Evolutionary conservation across 257 asterid genomes (phyloP).

Genomic region (Fraxinus anomala): DNA sequence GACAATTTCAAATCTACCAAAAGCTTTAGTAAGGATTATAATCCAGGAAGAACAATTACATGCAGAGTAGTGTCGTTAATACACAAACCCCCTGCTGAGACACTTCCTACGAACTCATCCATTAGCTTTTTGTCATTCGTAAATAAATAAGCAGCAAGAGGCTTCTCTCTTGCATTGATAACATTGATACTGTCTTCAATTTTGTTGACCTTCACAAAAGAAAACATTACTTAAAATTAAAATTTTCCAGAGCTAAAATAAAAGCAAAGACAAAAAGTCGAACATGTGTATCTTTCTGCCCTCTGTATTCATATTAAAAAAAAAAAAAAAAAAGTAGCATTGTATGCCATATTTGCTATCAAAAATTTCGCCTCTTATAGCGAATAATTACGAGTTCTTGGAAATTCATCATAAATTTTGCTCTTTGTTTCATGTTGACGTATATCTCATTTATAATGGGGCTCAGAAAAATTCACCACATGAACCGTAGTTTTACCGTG

Average conservation of each 20-base stretch:
- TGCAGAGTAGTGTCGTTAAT: conserved; percentile 71
- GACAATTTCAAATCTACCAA: not conserved
- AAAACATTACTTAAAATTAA: conserved; percentile 8
- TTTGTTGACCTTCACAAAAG: conserved; percentile 56
- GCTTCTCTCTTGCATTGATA: conserved; percentile 70
- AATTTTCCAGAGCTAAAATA: conserved; percentile 9
- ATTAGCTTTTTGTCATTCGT: conserved; percentile 72
- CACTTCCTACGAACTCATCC: conserved; percentile 54
- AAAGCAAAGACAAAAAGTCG: not conserved
- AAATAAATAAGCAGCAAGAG: conserved; percentile 92
- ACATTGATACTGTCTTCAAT: conserved; percentile 60
- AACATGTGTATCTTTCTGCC: not conserved
- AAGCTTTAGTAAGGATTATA: not conserved
- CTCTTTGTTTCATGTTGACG: not conserved
- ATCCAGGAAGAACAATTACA: conserved; percentile 45
- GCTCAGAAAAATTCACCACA: not conserved
- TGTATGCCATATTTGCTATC: not conserved
- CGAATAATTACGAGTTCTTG: not conserved
- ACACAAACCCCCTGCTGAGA: conserved; percentile 78
- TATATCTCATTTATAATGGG: not conserved
- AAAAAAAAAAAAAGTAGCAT: not conserved
- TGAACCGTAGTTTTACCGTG: conserved; percentile 50
- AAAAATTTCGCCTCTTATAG: not conserved
- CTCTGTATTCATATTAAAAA: not conserved
- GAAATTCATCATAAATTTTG: not conserved